Base-by-base conservation (phyloP, 495 filamentous ascomycete genomes). In the Talaromyces stipitatus region DNA sequence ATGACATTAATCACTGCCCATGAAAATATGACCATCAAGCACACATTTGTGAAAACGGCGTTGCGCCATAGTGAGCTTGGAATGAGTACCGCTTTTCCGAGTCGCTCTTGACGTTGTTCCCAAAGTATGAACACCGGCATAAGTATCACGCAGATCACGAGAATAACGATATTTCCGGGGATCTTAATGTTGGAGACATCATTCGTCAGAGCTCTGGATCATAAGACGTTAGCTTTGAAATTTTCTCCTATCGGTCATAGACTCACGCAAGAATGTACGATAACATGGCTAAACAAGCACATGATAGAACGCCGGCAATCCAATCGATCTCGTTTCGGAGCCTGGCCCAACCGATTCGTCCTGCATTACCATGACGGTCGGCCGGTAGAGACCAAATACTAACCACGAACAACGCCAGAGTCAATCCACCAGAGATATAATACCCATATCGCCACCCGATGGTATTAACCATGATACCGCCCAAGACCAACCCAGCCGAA, bases 41-140 rank as follows among this genome's bases (percentile, higher is more conserved):
- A 83, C 4, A 77, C 73, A 18, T 58, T 75, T 0, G 77, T 69
- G 53, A 83, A 84, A 0, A 71, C 65, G 0, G 59, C 57, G 32
- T 80, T 81, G 26, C 66, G 70, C 81, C 81, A 84, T 2, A 84
- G 54, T 0, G 68, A 69, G 63, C 82, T 85, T 0, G 81, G 81
- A 2, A 85, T 81, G 33, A 85, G 58, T 11, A 77, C 78, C 10
- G 78, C 69, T 24, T 69, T 68, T 4, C 66, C 64, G 2, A 46
- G 59, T 47, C 66, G 64, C 41, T 76, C 79, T 48, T 72, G 74
- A 33, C 64, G 61, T 33, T 67, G 61, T 66, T 78, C 72, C 80
- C 79, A 82, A 1, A 61, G 54, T 16, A 72, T 57, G 59, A 84
- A 85, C 0, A 60, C 64, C 0, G 76, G 72, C 0, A 80, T 62